Evolutionary conservation across 805 yeast genomes (phyloP), one percentile per base, ranked within the genome.

Genomic region (Yarrowia porcina): DNA sequence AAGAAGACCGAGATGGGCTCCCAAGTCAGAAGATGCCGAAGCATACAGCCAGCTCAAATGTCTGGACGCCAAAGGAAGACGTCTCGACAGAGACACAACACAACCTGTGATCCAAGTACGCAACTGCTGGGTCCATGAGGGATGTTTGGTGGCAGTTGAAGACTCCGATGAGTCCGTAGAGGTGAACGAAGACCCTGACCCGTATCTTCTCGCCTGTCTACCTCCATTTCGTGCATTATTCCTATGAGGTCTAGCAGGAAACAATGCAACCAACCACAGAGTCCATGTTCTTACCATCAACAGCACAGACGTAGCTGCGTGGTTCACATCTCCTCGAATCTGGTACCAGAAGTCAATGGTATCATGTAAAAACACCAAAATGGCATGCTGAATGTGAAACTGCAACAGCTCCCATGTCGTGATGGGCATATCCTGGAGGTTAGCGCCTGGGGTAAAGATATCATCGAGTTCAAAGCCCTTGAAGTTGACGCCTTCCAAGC

Each of bases 381-480:
- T 13, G 15, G 67, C 47, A 18, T 66, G 64, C 20, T 38, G 32
- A 6, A 68, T n/a, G 21, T 67, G 67, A 47, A 67, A 67, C 60
- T 49, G 35, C 49, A 68, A 62, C 44, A 68, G 42, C 8, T 61
- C 56, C 65, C 64, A 45, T n/a, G 69, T 68, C 15, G 60, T 23
- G 49, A 27, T 38, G 17, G 63, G 45, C 39, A 64, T 36, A 36
- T 33, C 38, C 25, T 63, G 38, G 12, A 49, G 38, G 17, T 66
- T 66, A 0, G 70, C 63, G 15, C 69, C 70, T 1, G 70, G 64
- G 4, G 65, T 44, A 30, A 67, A 63, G 42, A 67, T 64, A 20
- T 60, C 18, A 21, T 68, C 70, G 21, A 67, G 61, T 36, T 66
- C 57, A 42, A 68, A 66, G 30, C 68, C 69, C 44, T 56, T 64